phyloP scores from a whole-genome alignment of 2,329 filamentous ascomycete genomes.

The Claviceps digitariae region DNA sequence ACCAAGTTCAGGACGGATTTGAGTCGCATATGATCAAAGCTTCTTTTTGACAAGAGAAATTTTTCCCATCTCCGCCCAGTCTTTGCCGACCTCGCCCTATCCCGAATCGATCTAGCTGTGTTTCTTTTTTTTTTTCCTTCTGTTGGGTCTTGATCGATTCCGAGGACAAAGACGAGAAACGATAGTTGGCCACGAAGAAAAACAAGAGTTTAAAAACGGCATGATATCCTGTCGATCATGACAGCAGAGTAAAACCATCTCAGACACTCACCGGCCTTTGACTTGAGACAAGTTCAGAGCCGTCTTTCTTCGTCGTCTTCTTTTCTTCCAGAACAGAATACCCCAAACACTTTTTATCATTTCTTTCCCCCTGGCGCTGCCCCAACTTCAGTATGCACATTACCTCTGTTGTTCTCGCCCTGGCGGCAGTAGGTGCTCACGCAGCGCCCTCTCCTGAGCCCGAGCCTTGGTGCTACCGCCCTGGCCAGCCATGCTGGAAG shows the following conservation, averaged over 20 bases:
- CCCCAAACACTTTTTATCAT: too few relatives aligned
- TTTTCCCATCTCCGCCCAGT: neutral
- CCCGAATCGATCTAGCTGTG: too few relatives aligned
- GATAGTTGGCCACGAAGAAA: neutral
- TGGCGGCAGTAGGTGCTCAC: conserved; percentile 26
- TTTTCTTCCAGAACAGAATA: too few relatives aligned
- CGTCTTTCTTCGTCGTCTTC: neutral
- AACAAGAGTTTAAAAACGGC: neutral
- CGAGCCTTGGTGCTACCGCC: conserved; percentile 13
- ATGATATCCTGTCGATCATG: neutral
- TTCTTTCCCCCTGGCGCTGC: neutral
- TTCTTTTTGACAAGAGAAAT: neutral
- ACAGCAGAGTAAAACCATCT: too few relatives aligned
- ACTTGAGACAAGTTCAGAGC: neutral
- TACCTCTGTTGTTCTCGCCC: conserved; percentile 21
- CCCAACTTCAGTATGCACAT: neutral
- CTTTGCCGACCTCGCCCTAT: too few relatives aligned
- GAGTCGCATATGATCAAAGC: neutral
- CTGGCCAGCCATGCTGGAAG: conserved; percentile 17
- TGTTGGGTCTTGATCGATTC: too few relatives aligned
- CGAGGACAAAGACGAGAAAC: neutral
- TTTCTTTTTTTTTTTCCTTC: neutral
- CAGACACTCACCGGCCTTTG: neutral
- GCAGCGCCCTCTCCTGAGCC: conserved; percentile 7
- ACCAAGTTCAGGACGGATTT: too few relatives aligned